phyloP scores from a whole-genome alignment of 805 yeast genomes.

The Candida silvatica region DNA sequence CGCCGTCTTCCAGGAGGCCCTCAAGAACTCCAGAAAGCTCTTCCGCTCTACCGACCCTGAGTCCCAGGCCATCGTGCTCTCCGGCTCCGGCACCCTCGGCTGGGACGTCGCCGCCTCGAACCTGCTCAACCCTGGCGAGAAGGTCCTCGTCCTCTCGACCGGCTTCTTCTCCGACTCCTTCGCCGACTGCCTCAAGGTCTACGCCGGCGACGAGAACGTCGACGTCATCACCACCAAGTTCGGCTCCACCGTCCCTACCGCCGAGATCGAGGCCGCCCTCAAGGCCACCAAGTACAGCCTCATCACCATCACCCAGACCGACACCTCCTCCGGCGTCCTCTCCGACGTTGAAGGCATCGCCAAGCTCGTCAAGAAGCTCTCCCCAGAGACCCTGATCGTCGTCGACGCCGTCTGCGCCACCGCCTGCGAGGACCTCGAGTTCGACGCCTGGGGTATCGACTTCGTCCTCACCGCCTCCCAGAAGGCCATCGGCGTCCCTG shows the following conservation, averaged over 20 bases:
- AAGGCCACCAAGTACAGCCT: conserved; percentile 40
- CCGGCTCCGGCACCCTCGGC: conserved; percentile 93
- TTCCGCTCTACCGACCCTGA: conserved; percentile 58
- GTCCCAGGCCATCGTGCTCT: conserved; percentile 75
- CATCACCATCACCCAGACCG: conserved; percentile 89
- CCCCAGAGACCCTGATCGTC: conserved; percentile 75
- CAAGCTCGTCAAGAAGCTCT: conserved; percentile 44
- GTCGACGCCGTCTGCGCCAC: conserved; percentile 96
- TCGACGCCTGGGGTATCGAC: conserved; percentile 87
- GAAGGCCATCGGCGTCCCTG: conserved; percentile 91
- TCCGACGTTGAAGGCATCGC: conserved; percentile 60
- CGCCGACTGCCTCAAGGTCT: conserved; percentile 64
- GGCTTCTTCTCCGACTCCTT: conserved; percentile 85
- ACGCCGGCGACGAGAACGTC: conserved; percentile 57
- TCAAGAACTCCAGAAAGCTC: conserved; percentile 60
- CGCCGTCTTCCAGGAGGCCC: conserved; percentile 58
- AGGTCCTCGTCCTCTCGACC: conserved; percentile 75
- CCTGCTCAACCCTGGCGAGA: conserved; percentile 55
- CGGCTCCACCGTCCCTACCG: conserved; percentile 62
- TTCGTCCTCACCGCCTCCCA: conserved; percentile 88
- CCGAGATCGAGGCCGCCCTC: conserved; percentile 48
- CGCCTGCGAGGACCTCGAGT: conserved; percentile 79
- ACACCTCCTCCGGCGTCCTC: conserved; percentile 93
- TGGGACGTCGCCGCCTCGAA: conserved; percentile 89
- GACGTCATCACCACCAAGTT: conserved; percentile 59